phyloP scores from a whole-genome alignment of 768 basidiomycete species.

The Pleurotus cornucopiae region DNA sequence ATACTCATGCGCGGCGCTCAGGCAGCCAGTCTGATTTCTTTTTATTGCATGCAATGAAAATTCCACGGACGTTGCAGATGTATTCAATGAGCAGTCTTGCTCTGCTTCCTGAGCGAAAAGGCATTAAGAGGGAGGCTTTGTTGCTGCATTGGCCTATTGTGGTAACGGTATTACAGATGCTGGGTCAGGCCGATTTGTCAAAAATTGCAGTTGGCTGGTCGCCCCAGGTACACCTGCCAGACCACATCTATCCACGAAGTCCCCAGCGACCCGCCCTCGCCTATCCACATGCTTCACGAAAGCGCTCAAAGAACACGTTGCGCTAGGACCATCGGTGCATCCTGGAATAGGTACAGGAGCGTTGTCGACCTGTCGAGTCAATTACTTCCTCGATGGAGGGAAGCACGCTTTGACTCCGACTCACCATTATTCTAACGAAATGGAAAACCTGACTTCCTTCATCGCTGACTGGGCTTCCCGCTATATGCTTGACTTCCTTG shows the following conservation, averaged over 20 bases:
- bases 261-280: conserved; percentile 25
- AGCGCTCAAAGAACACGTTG: conserved; percentile 29
- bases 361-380: conserved; percentile 25
- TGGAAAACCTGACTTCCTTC: conserved; percentile 8
- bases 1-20: no score
- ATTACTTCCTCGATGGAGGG: no score
- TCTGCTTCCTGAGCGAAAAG: no score
- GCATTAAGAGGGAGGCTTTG: background rate
- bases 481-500: conserved; percentile 14
- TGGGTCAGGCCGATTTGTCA: conserved; percentile 15
- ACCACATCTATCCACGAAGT: conserved; percentile 34
- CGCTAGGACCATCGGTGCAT: conserved; percentile 34
- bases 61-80: no score
- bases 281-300: conserved; percentile 27
- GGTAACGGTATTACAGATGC: conserved; percentile 8
- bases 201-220: conserved; percentile 19
- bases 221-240: conserved; percentile 20
- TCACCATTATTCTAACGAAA: conserved; percentile 34
- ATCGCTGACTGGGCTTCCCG: conserved; percentile 5
- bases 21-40: background rate
- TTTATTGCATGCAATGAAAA: no score
- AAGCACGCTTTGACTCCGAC: background rate
- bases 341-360: conserved; percentile 37
- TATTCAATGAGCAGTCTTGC: no score
- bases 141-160: conserved; percentile 2